Conservation (phyloP, 352 stramenopile genomes). For the Halophytophthora batemanensis region DNA sequence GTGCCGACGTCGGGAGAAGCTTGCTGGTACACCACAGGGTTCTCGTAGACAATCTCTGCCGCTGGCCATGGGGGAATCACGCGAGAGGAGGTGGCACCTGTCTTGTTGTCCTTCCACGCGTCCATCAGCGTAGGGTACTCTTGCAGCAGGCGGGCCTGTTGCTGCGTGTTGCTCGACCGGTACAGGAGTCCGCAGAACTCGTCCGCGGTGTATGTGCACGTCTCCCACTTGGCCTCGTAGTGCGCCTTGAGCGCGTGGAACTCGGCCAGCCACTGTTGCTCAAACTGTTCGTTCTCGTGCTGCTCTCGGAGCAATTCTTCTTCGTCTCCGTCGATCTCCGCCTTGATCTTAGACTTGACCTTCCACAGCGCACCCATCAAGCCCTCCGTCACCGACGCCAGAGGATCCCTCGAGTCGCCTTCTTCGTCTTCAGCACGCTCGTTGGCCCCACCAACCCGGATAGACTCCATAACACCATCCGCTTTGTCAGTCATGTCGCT, state of each 20-base stretch:
- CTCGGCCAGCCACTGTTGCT: constrained; percentile 55
- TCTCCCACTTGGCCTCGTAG: constrained; percentile 55
- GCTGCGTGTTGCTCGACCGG: constrained; percentile 42
- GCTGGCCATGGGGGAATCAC: constrained; percentile 43
- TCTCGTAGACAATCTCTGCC: constrained; percentile 13
- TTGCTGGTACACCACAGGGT: constrained; percentile 16
- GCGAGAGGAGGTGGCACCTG: constrained; percentile 14
- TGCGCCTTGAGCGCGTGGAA: constrained; percentile 47
- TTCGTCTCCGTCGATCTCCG: constrained; percentile 48
- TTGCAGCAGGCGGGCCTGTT: constrained; percentile 38
- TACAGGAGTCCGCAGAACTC: constrained; percentile 69
- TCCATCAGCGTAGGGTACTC: constrained; percentile 66
- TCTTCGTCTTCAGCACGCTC: neutral
- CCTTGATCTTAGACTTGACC: constrained; percentile 55
- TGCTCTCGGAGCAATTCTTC: constrained; percentile 32
- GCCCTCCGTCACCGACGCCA: constrained; percentile 25
- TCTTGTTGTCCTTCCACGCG: constrained; percentile 35
- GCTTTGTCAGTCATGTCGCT: too few species aligned
- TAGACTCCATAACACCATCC: too few species aligned
- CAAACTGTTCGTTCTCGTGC: constrained; percentile 42
- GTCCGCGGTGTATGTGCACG: constrained; percentile 61
- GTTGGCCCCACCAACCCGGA: too few species aligned
- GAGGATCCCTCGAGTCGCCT: neutral
- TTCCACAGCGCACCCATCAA: constrained; percentile 52
- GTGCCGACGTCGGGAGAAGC: neutral